Evolutionary conservation across 768 basidiomycete genomes (phyloP), one percentile per base, ranked within the genome.

Genomic region (Lactifluus piperatus): DNA sequence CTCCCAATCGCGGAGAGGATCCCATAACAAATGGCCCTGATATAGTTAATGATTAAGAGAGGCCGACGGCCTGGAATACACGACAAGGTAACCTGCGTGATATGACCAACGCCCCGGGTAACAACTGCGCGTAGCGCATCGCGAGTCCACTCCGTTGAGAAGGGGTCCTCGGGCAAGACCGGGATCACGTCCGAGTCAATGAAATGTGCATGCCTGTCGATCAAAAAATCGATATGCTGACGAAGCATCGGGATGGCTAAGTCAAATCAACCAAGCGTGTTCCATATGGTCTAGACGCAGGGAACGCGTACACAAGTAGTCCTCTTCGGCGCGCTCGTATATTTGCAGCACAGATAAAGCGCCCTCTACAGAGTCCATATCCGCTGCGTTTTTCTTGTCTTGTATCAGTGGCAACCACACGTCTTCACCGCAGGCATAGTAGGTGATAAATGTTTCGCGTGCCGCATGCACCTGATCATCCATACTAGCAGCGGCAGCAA

Each of bases 211-310:
- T 76, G 70, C 24, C 71, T 69, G 36, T 75, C 76, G 44, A 72
- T 65, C 29, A 89, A 68, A 60, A 90, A 84, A 34, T 84, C 74
- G 37, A 87, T 65, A 71, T 92, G 90, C 60, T 76, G 80, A 67
- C 79, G 76, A 47, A 93, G 76, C 48, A 92, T 71, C 1, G 85
- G 79, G 36, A 93, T 84, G n/a, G 89, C 90, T 92, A 69, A 53
- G 26, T 20, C 32, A 55, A 64, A 58, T 52, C 57, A 50, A 58
- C 51, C 68, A 55, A 68, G 52, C 57, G 66, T 30, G 65, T 49
- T 32, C 64, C 26, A 30, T 51, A 57, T n/a, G n/a, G 26, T 57
- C 34, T 13, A 36, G 39, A 47, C 51, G 46, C n/a, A n/a, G 8
- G 54, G 34, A 51, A 46, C 30, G 77, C 89, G 67, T 70, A 92